phyloP scores from a whole-genome alignment of 106 monocot genomes.

The Cymbidium sinense region DNA sequence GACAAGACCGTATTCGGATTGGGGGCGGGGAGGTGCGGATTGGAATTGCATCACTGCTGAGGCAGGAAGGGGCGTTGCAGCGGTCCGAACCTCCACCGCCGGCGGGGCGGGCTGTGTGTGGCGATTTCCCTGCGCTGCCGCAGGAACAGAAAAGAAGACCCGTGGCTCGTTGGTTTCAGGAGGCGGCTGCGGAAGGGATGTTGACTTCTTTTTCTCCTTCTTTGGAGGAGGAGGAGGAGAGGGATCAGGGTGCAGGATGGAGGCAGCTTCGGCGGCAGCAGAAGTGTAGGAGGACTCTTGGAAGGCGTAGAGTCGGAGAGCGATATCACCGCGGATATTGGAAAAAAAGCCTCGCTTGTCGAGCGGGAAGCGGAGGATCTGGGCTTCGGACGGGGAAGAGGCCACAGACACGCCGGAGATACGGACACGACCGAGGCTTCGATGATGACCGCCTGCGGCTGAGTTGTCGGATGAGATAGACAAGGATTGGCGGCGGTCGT shows the following conservation, averaged over 20 bases:
- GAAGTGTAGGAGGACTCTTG: conserved; percentile 6
- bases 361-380: conserved; percentile 52
- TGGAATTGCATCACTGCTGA: not conserved
- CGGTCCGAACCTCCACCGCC: not conserved
- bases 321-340: conserved; percentile 70
- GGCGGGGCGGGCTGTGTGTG: conserved; percentile 6
- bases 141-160: conserved; percentile 29
- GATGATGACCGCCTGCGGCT: conserved; percentile 11
- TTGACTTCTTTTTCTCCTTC: not conserved
- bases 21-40: conserved; percentile 1
- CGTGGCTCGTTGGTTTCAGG: not conserved
- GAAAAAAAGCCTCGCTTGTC: conserved; percentile 92
- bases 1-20: conserved; percentile 48
- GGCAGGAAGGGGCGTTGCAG: conserved; percentile 8
- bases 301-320: conserved; percentile 44
- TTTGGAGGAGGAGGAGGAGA: conserved; percentile 8
- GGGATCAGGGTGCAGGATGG: conserved; percentile 17
- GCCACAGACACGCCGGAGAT: conserved; percentile 57
- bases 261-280: not conserved
- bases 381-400: conserved; percentile 22
- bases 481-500: conserved; percentile 41
- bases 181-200: not conserved
- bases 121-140: not conserved
- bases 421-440: conserved; percentile 76
- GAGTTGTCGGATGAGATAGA: conserved; percentile 2